Evolutionary conservation across 208 protist species (phyloP).

Genomic region (Leishmania tarentolae): DNA sequence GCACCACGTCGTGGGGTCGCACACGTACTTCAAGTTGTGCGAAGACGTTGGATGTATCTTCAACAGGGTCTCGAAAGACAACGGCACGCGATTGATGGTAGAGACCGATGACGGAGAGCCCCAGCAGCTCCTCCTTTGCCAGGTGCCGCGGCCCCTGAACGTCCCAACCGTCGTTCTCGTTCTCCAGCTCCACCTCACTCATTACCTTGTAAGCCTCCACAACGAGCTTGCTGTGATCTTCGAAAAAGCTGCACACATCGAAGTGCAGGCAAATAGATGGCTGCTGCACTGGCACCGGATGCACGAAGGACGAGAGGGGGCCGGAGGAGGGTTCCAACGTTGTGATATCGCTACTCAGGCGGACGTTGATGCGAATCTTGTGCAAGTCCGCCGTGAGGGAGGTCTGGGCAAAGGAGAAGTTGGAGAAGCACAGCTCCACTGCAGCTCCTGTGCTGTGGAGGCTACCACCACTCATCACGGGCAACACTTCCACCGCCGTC

Average conservation of each 20-base stretch:
- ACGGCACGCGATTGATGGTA: slow-evolving; percentile 71
- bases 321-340: slow-evolving; percentile 66
- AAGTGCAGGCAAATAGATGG: slow-evolving; percentile 71
- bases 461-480: background rate
- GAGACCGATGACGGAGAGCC: slow-evolving; percentile 77
- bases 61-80: slow-evolving; percentile 66
- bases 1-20: background rate
- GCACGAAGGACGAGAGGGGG: slow-evolving; percentile 84
- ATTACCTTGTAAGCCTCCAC: slow-evolving; percentile 80
- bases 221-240: slow-evolving; percentile 71
- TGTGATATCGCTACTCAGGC: slow-evolving; percentile 76
- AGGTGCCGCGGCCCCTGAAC: slow-evolving; percentile 44
- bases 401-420: slow-evolving; percentile 75
- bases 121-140: slow-evolving; percentile 72
- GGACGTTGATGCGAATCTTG: slow-evolving; percentile 76
- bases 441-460: slow-evolving; percentile 7
- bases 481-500: background rate
- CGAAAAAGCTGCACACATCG: slow-evolving; percentile 61
- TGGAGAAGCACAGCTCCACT: slow-evolving; percentile 68
- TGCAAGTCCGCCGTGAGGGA: slow-evolving; percentile 53
- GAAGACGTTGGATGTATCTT: slow-evolving; percentile 45
- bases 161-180: slow-evolving; percentile 18
- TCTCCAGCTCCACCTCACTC: slow-evolving; percentile 24
- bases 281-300: slow-evolving; percentile 73
- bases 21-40: slow-evolving; percentile 32